phyloP scores from a whole-genome alignment of 129 eudicot species.

The Ambrosia trifida region DNA sequence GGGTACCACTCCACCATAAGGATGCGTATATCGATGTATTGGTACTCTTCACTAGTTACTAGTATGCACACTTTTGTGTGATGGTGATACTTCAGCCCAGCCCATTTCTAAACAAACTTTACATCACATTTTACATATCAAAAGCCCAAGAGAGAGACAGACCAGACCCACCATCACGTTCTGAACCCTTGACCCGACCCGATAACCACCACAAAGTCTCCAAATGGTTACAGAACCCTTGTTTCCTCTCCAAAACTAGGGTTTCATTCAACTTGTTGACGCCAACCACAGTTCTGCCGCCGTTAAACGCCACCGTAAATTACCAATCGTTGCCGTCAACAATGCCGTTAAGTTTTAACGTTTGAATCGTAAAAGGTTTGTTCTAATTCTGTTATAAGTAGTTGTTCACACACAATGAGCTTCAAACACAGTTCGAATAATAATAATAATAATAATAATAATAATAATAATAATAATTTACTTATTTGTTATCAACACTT shows the following conservation, averaged over 20 bases:
- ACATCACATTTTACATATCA: not conserved
- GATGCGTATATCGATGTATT: too few relatives aligned
- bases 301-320: not conserved
- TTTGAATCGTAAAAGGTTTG: not conserved
- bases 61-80: too few relatives aligned
- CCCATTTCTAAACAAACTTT: too few relatives aligned
- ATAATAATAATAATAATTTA: too few relatives aligned
- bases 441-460: too few relatives aligned
- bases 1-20: too few relatives aligned
- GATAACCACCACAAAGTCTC: not conserved
- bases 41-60: too few relatives aligned
- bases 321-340: not conserved
- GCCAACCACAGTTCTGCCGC: not conserved
- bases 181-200: not conserved
- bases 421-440: not conserved
- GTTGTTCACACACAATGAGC: not conserved
- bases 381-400: not conserved
- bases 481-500: too few relatives aligned
- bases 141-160: not conserved
- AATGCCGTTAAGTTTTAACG: not conserved
- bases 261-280: not conserved
- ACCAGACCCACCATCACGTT: not conserved
- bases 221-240: not conserved
- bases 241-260: not conserved
- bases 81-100: too few relatives aligned